phyloP scores from a whole-genome alignment of 2,329 filamentous ascomycete species.

The Colletotrichum neosansevieriae region DNA sequence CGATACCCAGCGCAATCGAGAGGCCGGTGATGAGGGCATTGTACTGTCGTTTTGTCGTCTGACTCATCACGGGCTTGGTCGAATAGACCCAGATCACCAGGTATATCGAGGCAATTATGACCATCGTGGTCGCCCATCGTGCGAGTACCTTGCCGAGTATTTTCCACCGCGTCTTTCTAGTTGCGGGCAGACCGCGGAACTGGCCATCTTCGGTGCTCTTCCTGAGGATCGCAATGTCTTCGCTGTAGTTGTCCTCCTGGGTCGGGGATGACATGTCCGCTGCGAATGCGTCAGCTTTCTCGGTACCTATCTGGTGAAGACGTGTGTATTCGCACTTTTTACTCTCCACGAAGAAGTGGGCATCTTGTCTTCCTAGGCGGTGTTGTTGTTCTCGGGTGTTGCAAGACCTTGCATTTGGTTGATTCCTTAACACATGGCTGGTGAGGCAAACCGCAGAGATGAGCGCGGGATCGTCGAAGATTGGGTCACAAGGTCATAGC shows the following conservation, averaged over 20 bases:
- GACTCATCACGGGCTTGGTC: conserved; percentile 46
- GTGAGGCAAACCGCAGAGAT: not conserved
- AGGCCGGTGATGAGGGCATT: conserved; percentile 59
- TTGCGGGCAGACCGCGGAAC: conserved; percentile 25
- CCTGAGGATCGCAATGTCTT: conserved; percentile 27
- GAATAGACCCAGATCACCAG: conserved; percentile 47
- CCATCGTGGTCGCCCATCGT: conserved; percentile 47
- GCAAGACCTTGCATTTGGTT: not conserved
- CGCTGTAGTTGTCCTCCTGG: conserved; percentile 17
- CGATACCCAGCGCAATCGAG: conserved; percentile 56
- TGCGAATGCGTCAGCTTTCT: not conserved
- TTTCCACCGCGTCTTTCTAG: not conserved
- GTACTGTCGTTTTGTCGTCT: conserved; percentile 53
- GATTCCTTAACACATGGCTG: not conserved
- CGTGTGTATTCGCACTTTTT: not conserved
- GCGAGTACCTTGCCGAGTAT: conserved; percentile 23
- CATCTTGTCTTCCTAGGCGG: not conserved
- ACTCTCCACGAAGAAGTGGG: conserved; percentile 3
- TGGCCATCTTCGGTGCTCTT: conserved; percentile 24
- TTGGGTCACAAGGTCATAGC: not conserved
- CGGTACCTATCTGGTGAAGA: not conserved
- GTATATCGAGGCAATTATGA: conserved; percentile 47
- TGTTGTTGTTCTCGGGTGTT: not conserved
- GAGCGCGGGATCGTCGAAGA: not conserved
- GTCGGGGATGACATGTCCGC: not conserved